Base-by-base conservation (phyloP, 768 basidiomycete genomes). In the Termitomyces sp. region DNA sequence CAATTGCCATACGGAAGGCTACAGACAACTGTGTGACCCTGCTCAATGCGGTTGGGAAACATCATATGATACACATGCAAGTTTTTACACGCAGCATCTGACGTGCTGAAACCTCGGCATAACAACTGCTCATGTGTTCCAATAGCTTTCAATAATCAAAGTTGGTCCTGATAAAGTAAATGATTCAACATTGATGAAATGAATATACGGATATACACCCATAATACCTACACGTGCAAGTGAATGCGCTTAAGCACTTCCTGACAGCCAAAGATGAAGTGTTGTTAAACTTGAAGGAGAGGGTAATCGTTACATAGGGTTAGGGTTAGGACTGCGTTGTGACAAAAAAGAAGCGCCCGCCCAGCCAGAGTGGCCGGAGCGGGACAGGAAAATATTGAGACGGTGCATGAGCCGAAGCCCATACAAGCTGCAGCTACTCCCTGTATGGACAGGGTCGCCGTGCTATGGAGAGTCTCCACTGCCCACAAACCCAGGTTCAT, bases 391-490 rank as follows among this genome's bases (percentile, higher is more conserved):
- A 83, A 83, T 83, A 84, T 83, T 82, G 57, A 73, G 82, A 81
- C 76, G 73, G 78, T 81, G 80, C 83, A 81, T 83, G 79, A 76
- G 76, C 83, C 79, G 76, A 80, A 80, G 81, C 80, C 66, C 78
- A 83, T 76, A 81, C 80, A 79, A 80, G 68, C 77, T 72, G 60
- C 62, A 57, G 67, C 72, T 67, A 74, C 77, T 77, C 82, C 79
- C 81, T 85, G 79, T 73, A 62, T 72, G 84, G 83, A 84, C 82
- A 85, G 66, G 81, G 84, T 85, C 83, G 83, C 84, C 83, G 81
- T 85, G 83, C 83, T 83, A 85, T 85, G 83, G 73, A 79, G 78
- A 72, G 66, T 75, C 72, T 78, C 78, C 70, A 76, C 72, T 64
- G 76, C 80, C 84, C 81, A 81, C 73, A 82, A 74, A 72, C 79